Conservation (phyloP, 2,329 filamentous ascomycete genomes). For the Beauveria sp. region DNA sequence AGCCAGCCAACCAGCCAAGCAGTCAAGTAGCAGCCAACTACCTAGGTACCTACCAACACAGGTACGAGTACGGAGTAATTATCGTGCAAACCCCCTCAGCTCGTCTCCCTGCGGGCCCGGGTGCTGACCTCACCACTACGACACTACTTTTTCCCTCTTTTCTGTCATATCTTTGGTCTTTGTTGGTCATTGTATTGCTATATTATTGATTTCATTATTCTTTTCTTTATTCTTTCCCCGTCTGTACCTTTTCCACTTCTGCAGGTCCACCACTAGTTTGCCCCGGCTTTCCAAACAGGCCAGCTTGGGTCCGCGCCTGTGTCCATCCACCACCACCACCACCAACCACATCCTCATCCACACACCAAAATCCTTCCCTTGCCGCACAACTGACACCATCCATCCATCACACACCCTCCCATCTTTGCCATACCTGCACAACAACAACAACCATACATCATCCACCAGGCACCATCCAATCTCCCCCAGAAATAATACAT, state of each 20-base stretch:
- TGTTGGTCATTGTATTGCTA: too few species aligned
- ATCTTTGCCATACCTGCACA: neutral
- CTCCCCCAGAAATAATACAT: neutral
- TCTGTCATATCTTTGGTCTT: neutral
- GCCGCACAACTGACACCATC: neutral
- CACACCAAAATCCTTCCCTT: neutral
- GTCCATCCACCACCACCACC: neutral
- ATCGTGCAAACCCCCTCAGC: neutral
- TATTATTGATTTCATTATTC: neutral
- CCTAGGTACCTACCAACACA: too few species aligned
- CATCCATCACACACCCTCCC: neutral
- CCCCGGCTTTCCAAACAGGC: neutral
- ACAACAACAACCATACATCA: neutral
- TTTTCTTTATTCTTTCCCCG: neutral
- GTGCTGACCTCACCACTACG: conserved; percentile 10
- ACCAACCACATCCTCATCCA: neutral
- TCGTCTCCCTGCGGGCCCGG: neutral
- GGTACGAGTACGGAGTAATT: too few species aligned
- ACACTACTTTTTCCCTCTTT: conserved; percentile 1
- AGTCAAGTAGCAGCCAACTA: neutral
- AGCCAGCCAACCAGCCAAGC: neutral
- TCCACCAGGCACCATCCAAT: neutral
- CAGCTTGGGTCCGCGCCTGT: neutral
- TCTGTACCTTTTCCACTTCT: too few species aligned
- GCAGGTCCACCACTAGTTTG: too few species aligned